phyloP scores from a whole-genome alignment of 306 rosid species.

The Vigna trinervia region DNA sequence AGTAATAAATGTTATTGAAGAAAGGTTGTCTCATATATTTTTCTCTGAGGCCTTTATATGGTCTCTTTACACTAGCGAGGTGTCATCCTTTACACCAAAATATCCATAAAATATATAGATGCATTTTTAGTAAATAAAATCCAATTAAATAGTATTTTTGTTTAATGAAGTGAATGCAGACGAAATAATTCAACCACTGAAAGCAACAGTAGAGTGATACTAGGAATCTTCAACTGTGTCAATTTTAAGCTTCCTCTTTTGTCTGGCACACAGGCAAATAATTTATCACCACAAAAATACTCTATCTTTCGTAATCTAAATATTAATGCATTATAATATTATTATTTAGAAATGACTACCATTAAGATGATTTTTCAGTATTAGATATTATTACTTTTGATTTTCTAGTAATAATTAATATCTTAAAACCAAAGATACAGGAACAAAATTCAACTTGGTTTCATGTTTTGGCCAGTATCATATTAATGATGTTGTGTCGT shows the following conservation, averaged over 20 bases:
- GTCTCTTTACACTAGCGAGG: neutral
- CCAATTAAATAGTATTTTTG: neutral
- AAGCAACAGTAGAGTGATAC: constrained; percentile 29
- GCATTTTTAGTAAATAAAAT: constrained; percentile 13
- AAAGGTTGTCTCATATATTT: too few species aligned
- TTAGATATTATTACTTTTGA: too few species aligned
- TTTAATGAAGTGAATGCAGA: neutral
- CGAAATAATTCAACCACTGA: constrained; percentile 25
- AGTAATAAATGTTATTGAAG: too few species aligned
- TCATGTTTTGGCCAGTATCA: neutral
- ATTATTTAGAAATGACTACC: too few species aligned
- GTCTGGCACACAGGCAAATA: constrained; percentile 34
- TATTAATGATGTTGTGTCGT: constrained; percentile 12
- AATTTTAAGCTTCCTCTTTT: constrained; percentile 48
- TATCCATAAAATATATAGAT: neutral
- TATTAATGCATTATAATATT: neutral
- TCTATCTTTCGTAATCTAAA: neutral
- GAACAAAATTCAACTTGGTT: neutral
- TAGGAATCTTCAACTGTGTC: constrained; percentile 50
- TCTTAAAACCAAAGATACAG: too few species aligned
- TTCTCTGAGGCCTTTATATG: too few species aligned
- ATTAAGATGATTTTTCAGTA: neutral
- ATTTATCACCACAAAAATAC: neutral
- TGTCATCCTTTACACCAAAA: neutral
- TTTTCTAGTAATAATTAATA: too few species aligned